These are phyloP conservation scores for Aspergillus novofumigatus DNA, from an alignment of 2,329 filamentous ascomycete genomes.

Conservation along the genomic window DNA sequence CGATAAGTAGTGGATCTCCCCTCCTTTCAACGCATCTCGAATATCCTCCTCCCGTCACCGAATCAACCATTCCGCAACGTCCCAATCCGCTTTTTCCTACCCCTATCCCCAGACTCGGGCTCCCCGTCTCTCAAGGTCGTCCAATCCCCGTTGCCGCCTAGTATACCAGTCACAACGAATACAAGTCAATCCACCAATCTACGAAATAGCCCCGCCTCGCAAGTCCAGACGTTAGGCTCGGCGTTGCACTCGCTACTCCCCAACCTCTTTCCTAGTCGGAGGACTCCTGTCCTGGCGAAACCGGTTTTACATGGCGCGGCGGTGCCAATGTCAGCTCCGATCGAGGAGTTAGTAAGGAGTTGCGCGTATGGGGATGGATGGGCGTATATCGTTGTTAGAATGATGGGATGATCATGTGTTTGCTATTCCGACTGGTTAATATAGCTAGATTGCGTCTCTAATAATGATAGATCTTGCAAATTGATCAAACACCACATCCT, in stretches of 20 bases:
- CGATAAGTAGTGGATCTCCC: constrained; percentile 60
- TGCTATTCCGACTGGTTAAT: background rate
- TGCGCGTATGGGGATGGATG: constrained; percentile 90
- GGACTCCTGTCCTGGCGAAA: constrained; percentile 78
- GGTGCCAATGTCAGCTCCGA: constrained; percentile 71
- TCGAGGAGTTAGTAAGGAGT: constrained; percentile 78
- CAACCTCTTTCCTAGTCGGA: constrained; percentile 77
- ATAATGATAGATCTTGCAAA: background rate
- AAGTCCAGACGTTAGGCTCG: constrained; percentile 68
- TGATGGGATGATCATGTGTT: constrained; percentile 50
- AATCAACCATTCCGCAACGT: constrained; percentile 73
- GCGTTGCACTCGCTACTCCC: constrained; percentile 74
- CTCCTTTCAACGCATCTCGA: constrained; percentile 70
- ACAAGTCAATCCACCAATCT: constrained; percentile 19
- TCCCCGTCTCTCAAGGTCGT: constrained; percentile 59
- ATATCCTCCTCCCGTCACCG: constrained; percentile 65
- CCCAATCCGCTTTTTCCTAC: constrained; percentile 85
- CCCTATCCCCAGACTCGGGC: constrained; percentile 55
- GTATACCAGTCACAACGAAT: constrained; percentile 28
- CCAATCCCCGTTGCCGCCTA: constrained; percentile 66
- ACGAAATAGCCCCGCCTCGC: constrained; percentile 30
- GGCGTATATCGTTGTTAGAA: constrained; percentile 74
- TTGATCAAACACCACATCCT: no score
- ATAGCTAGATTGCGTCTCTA: background rate
- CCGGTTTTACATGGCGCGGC: constrained; percentile 80